Conservation (phyloP, 1,139 yeast genomes). For the Candida sp. region DNA sequence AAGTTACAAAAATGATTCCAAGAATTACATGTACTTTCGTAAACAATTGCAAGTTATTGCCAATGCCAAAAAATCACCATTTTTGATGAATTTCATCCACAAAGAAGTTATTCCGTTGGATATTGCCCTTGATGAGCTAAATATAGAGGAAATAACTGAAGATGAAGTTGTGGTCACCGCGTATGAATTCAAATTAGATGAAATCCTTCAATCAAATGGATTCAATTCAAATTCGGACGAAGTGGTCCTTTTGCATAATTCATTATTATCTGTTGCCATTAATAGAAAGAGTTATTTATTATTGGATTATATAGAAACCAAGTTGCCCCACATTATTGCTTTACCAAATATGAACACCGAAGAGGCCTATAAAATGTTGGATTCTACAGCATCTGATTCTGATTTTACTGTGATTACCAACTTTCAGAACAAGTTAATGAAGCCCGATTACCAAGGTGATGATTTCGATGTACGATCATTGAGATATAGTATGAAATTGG, state of each 20-base stretch:
- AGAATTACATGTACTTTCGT: conserved; percentile 31
- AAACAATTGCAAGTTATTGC: conserved; percentile 42
- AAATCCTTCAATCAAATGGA: conserved; percentile 63
- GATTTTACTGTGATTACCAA: conserved; percentile 55
- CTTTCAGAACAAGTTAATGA: conserved; percentile 42
- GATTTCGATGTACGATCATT: conserved; percentile 40
- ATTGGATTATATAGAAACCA: conserved; percentile 43
- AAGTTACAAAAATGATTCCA: conserved; percentile 30
- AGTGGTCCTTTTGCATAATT: conserved; percentile 30
- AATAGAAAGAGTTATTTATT: conserved; percentile 39
- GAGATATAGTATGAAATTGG: conserved; percentile 46
- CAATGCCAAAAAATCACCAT: conserved; percentile 39
- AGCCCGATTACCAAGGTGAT: conserved; percentile 9
- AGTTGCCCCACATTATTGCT: conserved; percentile 31
- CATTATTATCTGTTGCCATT: conserved; percentile 41
- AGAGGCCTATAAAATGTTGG: conserved; percentile 43
- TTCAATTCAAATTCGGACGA: conserved; percentile 37
- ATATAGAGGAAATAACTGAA: conserved; percentile 63
- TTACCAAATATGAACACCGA: conserved; percentile 11
- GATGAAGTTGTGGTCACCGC: conserved; percentile 77
- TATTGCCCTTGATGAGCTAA: conserved; percentile 61
- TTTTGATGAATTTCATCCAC: conserved; percentile 42
- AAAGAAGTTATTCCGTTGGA: conserved; percentile 52
- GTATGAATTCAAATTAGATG: conserved; percentile 58
- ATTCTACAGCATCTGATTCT: conserved; percentile 31